Conservation (phyloP, 2,329 filamentous ascomycete species). For the Botrytis cinerea region DNA sequence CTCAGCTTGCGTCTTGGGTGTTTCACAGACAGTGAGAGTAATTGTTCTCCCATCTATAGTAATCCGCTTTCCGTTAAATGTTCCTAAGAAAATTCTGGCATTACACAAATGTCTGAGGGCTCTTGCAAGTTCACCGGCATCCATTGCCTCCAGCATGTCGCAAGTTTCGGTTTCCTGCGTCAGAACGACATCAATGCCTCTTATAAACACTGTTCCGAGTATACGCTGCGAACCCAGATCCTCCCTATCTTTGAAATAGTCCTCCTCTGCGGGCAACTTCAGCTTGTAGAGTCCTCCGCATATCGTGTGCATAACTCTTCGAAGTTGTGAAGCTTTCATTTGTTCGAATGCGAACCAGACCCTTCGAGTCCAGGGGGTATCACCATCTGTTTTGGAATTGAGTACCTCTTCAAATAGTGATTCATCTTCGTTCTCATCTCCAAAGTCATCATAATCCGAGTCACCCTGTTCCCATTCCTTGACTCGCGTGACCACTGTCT, state of each 20-base stretch:
- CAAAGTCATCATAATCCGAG: not conserved
- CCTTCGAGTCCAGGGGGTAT: not conserved
- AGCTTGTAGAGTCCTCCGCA: not conserved
- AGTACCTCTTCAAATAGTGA: not conserved
- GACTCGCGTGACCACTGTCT: not conserved
- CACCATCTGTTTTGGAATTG: not conserved
- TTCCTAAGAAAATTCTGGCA: too few species aligned
- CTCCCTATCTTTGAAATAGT: not conserved
- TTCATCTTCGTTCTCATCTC: not conserved
- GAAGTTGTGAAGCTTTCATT: constrained; percentile 6
- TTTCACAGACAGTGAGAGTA: not conserved
- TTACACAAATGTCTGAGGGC: not conserved
- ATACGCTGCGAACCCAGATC: not conserved
- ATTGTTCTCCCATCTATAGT: not conserved
- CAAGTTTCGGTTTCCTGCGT: not conserved
- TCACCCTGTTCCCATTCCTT: not conserved
- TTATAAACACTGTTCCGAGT: not conserved
- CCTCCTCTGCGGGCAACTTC: not conserved
- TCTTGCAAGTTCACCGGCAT: not conserved
- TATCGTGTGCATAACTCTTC: not conserved
- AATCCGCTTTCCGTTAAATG: not conserved
- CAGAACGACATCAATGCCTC: not conserved
- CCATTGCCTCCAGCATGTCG: not conserved
- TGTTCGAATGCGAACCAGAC: not conserved
- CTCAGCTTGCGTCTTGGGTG: not conserved